phyloP scores from a whole-genome alignment of 768 basidiomycete genomes.

The Psilocybe cubensis region DNA sequence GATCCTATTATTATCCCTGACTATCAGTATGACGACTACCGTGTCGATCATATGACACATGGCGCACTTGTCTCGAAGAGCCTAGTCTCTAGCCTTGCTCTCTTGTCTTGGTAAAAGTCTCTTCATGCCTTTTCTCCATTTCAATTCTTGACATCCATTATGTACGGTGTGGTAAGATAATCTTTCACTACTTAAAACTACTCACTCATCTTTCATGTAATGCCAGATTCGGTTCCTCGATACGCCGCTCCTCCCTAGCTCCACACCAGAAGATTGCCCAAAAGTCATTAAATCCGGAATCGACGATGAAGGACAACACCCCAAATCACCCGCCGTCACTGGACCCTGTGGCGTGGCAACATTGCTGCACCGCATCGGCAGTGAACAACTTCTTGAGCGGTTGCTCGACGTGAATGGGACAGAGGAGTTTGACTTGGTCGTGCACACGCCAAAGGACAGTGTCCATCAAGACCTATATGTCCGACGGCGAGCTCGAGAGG shows the following conservation, averaged over 20 bases:
- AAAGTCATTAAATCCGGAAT: slow-evolving; percentile 31
- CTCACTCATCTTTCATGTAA: too few species aligned
- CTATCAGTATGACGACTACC: too few species aligned
- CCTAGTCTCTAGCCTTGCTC: too few species aligned
- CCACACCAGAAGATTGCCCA: slow-evolving; percentile 23
- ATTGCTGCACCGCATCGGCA: slow-evolving; percentile 21
- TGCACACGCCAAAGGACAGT: not conserved
- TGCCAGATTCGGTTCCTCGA: slow-evolving; percentile 26
- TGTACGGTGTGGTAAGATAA: not conserved
- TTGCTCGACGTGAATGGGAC: slow-evolving; percentile 24
- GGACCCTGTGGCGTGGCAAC: slow-evolving; percentile 24
- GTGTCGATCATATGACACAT: too few species aligned
- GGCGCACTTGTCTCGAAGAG: too few species aligned
- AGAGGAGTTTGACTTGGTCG: slow-evolving; percentile 16
- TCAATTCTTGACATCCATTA: not conserved
- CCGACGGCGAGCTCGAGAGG: slow-evolving; percentile 5
- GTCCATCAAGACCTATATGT: slow-evolving; percentile 12
- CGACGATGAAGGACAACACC: slow-evolving; percentile 28
- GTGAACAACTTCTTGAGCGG: slow-evolving; percentile 22
- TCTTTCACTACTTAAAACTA: too few species aligned
- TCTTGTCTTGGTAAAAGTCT: too few species aligned
- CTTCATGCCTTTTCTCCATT: too few species aligned
- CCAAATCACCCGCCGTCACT: slow-evolving; percentile 23
- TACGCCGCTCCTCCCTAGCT: slow-evolving; percentile 23
- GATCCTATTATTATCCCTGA: too few species aligned